Evolutionary conservation across 2,329 filamentous ascomycete genomes (phyloP).

Genomic region (Neonectria hederae): DNA sequence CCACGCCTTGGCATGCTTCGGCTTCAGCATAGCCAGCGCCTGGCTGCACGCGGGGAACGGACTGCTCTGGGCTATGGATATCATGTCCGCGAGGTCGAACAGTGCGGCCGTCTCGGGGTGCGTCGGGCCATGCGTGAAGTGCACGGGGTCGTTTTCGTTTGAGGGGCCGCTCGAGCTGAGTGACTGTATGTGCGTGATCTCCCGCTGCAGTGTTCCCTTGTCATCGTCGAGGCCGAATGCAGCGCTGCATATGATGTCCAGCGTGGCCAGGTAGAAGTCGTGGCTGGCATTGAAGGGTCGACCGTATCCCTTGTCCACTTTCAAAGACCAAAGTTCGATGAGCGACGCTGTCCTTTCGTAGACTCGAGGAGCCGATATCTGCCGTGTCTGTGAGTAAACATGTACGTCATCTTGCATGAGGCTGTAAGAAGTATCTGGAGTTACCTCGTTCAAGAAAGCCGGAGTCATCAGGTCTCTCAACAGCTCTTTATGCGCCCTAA

Average conservation of each 20-base stretch:
- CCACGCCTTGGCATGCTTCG: slow-evolving; percentile 38
- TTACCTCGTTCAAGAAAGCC: slow-evolving; percentile 45
- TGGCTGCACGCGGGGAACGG: slow-evolving; percentile 35
- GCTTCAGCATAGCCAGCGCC: slow-evolving; percentile 36
- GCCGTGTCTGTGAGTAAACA: slow-evolving; percentile 9
- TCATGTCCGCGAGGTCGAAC: slow-evolving; percentile 40
- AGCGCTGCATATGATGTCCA: slow-evolving; percentile 49
- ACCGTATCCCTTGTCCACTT: slow-evolving; percentile 40
- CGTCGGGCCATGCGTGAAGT: slow-evolving; percentile 27
- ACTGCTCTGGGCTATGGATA: slow-evolving; percentile 37
- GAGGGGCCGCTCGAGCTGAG: not conserved
- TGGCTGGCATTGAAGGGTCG: slow-evolving; percentile 45
- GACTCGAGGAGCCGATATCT: slow-evolving; percentile 49
- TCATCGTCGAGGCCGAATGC: slow-evolving; percentile 45
- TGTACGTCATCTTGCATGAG: not conserved
- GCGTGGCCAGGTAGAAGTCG: slow-evolving; percentile 46
- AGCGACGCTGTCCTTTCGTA: slow-evolving; percentile 45
- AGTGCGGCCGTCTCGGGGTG: slow-evolving; percentile 35
- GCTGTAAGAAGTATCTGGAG: not conserved
- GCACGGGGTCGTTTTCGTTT: slow-evolving; percentile 10
- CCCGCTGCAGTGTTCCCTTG: slow-evolving; percentile 28
- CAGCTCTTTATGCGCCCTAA: slow-evolving; percentile 46
- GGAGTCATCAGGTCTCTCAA: slow-evolving; percentile 51
- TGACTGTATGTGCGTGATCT: slow-evolving; percentile 23
- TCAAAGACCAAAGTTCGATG: slow-evolving; percentile 48